Evolutionary conservation across 1,139 yeast genomes (phyloP).

Genomic region (Sugiyamaella sp.): DNA sequence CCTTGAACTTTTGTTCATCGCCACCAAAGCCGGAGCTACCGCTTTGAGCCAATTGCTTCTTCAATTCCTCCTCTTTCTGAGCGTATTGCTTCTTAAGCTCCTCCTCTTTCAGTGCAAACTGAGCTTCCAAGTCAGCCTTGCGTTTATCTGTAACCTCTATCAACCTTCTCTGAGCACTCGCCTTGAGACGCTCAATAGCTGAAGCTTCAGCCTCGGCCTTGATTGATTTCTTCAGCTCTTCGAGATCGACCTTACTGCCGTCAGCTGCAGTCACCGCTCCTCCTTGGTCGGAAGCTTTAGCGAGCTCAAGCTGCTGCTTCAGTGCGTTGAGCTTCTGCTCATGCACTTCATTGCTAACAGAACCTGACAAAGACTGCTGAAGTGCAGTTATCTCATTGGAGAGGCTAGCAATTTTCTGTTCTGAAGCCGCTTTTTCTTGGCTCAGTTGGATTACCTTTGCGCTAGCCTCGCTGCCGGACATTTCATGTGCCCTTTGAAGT

Average conservation of each 20-base stretch:
- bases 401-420: slow-evolving; percentile 12
- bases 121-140: slow-evolving; percentile 14
- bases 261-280: slow-evolving; percentile 5
- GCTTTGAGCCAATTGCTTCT: slow-evolving; percentile 14
- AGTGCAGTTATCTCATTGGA: slow-evolving; percentile 12
- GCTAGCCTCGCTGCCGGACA: slow-evolving; percentile 12
- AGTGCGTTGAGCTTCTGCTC: slow-evolving; percentile 16
- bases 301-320: slow-evolving; percentile 13
- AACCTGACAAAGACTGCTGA: not conserved
- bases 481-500: slow-evolving; percentile 24
- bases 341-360: slow-evolving; percentile 9
- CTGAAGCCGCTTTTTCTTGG: slow-evolving; percentile 16
- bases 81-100: slow-evolving; percentile 18
- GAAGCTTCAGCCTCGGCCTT: slow-evolving; percentile 10
- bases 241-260: slow-evolving; percentile 2
- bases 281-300: not conserved
- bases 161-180: slow-evolving; percentile 16
- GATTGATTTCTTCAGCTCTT: slow-evolving; percentile 10
- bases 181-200: slow-evolving; percentile 11
- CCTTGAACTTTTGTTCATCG: not conserved
- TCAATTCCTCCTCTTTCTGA: slow-evolving; percentile 16
- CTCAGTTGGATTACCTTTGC: slow-evolving; percentile 20
- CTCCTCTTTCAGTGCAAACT: slow-evolving; percentile 20
- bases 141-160: slow-evolving; percentile 2
- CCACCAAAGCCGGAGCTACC: slow-evolving; percentile 6